phyloP scores from a whole-genome alignment of 768 basidiomycete species.

The Pilatotrama ljubarskyi region DNA sequence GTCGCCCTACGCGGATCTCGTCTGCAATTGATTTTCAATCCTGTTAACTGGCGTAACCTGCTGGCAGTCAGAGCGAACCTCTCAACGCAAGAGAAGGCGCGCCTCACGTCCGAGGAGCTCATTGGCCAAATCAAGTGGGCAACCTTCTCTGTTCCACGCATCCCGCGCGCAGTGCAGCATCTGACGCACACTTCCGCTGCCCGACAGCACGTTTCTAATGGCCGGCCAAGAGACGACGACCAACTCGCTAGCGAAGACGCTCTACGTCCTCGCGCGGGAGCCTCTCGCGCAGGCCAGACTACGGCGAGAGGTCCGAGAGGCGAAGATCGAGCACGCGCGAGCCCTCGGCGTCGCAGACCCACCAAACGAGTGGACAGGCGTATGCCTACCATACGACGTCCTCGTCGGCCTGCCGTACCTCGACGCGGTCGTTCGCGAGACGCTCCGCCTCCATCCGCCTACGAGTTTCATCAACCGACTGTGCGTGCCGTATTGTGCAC shows the following conservation, averaged over 20 bases:
- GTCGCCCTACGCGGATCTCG: background rate
- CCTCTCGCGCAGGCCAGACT: constrained; percentile 35
- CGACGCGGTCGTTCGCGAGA: constrained; percentile 46
- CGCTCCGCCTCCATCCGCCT: constrained; percentile 42
- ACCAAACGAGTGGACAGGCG: constrained; percentile 29
- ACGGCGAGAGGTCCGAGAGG: constrained; percentile 34
- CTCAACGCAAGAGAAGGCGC: constrained; percentile 30
- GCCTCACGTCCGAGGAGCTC: constrained; percentile 37
- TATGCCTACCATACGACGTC: constrained; percentile 39
- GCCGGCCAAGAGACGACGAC: constrained; percentile 35
- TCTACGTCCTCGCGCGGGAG: constrained; percentile 34
- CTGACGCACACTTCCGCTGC: background rate
- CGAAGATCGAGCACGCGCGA: constrained; percentile 26
- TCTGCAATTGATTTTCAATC: background rate
- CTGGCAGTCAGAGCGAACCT: constrained; percentile 40
- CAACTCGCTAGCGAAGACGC: constrained; percentile 34
- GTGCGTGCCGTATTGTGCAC: constrained; percentile 22
- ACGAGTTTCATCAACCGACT: constrained; percentile 32
- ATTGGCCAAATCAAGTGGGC: constrained; percentile 40
- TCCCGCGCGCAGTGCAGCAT: too few species aligned
- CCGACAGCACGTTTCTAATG: constrained; percentile 36
- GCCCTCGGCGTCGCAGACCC: background rate
- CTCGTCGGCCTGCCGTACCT: constrained; percentile 47
- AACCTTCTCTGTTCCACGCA: background rate
- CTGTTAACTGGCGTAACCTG: too few species aligned